These are phyloP conservation scores for Botrytis fragariae DNA, from an alignment of 2,329 filamentous ascomycete genomes.

Conservation along the genomic window DNA sequence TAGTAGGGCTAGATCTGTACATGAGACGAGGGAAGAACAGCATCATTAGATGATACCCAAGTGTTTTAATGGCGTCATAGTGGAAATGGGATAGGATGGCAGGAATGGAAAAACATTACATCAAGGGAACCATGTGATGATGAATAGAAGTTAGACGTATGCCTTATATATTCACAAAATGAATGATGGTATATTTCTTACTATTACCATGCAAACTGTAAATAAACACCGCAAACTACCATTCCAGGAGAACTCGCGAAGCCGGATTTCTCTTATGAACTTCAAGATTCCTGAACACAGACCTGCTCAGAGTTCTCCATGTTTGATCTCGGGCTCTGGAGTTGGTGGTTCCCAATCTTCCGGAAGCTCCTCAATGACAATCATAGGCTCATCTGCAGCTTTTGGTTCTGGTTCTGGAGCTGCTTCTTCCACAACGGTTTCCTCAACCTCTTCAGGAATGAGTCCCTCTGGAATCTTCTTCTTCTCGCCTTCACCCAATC, in stretches of 20 bases:
- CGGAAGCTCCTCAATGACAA: slow-evolving; percentile 8
- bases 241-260: neutral
- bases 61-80: slow-evolving; percentile 20
- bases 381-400: slow-evolving; percentile 20
- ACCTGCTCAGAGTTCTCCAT: slow-evolving; percentile 20
- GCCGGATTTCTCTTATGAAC: neutral
- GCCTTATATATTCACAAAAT: neutral
- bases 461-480: slow-evolving; percentile 66
- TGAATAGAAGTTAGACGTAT: neutral
- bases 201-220: neutral
- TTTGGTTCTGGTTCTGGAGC: slow-evolving; percentile 27
- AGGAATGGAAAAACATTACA: neutral
- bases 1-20: neutral
- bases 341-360: slow-evolving; percentile 9
- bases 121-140: neutral
- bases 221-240: neutral
- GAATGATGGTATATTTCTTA: slow-evolving; percentile 1
- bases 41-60: slow-evolving; percentile 24
- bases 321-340: slow-evolving; percentile 21
- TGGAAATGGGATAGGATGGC: neutral
- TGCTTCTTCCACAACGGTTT: slow-evolving; percentile 45
- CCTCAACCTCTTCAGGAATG: slow-evolving; percentile 45
- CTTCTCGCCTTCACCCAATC: slow-evolving; percentile 83
- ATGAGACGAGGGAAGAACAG: slow-evolving; percentile 1
- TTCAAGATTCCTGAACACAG: neutral